Conservation (phyloP, 2,329 filamentous ascomycete genomes). For the Paracoccidioides brasiliensis region DNA sequence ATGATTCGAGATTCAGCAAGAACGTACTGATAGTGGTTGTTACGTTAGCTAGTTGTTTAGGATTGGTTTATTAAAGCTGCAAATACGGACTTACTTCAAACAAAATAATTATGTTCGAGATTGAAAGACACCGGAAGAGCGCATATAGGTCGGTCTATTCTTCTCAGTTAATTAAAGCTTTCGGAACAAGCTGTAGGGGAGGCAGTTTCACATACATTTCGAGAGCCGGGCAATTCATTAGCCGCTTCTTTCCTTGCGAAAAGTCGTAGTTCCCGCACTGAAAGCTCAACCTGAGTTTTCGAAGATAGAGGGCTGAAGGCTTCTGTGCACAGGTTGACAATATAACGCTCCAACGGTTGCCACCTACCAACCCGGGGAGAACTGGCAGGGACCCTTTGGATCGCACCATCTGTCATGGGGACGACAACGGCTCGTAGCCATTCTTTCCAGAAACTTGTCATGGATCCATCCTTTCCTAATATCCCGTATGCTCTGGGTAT, state of each 20-base stretch:
- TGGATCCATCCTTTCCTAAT: slow-evolving; percentile 66
- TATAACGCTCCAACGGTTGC: slow-evolving; percentile 93
- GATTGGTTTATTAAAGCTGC: not conserved
- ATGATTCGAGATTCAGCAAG: slow-evolving; percentile 92
- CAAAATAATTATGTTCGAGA: slow-evolving; percentile 82
- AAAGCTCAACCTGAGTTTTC: slow-evolving; percentile 88
- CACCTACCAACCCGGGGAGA: slow-evolving; percentile 85
- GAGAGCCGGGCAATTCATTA: slow-evolving; percentile 85
- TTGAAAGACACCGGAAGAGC: slow-evolving; percentile 75
- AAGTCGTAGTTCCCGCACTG: slow-evolving; percentile 74
- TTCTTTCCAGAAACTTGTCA: slow-evolving; percentile 95
- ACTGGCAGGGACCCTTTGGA: slow-evolving; percentile 71
- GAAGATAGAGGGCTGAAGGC: slow-evolving; percentile 84
- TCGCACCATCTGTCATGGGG: slow-evolving; percentile 80
- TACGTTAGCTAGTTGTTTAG: not conserved
- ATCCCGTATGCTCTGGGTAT: slow-evolving; percentile 88
- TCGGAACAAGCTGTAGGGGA: not conserved
- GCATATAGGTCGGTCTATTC: slow-evolving; percentile 72
- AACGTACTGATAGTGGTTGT: slow-evolving; percentile 44
- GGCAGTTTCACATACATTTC: slow-evolving; percentile 41
- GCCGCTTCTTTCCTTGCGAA: slow-evolving; percentile 85
- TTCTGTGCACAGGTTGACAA: slow-evolving; percentile 92
- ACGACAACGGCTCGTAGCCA: slow-evolving; percentile 91
- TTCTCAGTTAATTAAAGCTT: not conserved
- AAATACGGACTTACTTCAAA: slow-evolving; percentile 47